Percentiles rank a stretch among this genome's conserved stretches.
Conservation (phyloP, 1,284 basidiomycete genomes). For the Apiotrichum brassicae region DNA sequence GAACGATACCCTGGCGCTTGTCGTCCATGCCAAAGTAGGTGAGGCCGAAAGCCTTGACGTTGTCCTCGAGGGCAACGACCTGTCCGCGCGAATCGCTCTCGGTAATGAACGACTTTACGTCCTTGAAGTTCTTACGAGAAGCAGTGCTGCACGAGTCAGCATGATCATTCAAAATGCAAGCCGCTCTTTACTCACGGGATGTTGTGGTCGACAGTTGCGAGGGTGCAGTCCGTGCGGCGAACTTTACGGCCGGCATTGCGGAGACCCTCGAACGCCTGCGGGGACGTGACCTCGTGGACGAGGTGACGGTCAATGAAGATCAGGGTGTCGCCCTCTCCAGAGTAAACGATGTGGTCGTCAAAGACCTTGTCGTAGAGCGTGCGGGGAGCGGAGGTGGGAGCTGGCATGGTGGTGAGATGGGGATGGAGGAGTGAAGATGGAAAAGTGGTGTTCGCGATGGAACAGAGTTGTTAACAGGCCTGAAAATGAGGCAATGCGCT, state of each 20-base stretch:
- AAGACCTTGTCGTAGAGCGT: constrained; percentile 95
- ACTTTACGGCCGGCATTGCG: constrained; percentile 75
- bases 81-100: constrained; percentile 91
- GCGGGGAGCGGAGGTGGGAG: constrained; percentile 54
- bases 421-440: neutral
- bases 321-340: constrained; percentile 76
- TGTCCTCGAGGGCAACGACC: constrained; percentile 82
- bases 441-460: neutral
- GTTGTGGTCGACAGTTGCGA: constrained; percentile 94
- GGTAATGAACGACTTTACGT: constrained; percentile 68
- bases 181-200: constrained; percentile 77
- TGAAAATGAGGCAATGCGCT: neutral
- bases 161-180: too few species aligned
- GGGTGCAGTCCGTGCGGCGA: constrained; percentile 84
- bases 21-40: constrained; percentile 94
- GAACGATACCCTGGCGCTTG: constrained; percentile 87
- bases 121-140: constrained; percentile 77
- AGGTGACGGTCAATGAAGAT: constrained; percentile 95
- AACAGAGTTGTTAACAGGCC: neutral
- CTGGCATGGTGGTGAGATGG: constrained; percentile 39
- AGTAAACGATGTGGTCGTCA: constrained; percentile 83
- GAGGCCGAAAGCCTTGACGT: constrained; percentile 89
- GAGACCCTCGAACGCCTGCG: constrained; percentile 93
- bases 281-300: constrained; percentile 92
- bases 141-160: constrained; percentile 56